These are phyloP conservation scores for Trichoderma sp. DNA, from an alignment of 2,329 filamentous ascomycete genomes.

Conservation along the genomic window DNA sequence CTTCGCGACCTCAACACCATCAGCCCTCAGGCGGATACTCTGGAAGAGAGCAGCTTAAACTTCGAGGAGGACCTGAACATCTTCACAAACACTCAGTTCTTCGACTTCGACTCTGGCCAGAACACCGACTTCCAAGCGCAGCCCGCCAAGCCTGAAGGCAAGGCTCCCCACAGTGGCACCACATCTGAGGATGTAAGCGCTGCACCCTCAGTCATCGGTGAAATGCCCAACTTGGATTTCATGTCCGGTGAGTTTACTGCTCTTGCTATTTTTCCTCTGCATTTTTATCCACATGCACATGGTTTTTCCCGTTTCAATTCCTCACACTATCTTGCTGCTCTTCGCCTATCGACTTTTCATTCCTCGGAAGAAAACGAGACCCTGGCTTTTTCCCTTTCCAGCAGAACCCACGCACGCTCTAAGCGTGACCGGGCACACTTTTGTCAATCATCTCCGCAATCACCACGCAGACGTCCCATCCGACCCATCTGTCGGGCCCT, in stretches of 20 bases:
- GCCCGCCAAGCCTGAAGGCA: slow-evolving; percentile 47
- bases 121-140: slow-evolving; percentile 58
- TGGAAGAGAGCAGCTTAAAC: slow-evolving; percentile 49
- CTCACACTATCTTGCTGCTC: neutral
- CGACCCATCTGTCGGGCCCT: slow-evolving; percentile 9
- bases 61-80: slow-evolving; percentile 73
- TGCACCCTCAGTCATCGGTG: slow-evolving; percentile 46
- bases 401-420: slow-evolving; percentile 13
- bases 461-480: neutral
- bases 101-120: slow-evolving; percentile 72
- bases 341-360: neutral
- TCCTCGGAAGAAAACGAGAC: neutral
- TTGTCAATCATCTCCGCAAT: slow-evolving; percentile 18
- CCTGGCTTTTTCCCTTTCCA: slow-evolving; percentile 12
- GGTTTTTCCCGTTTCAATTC: neutral
- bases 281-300: slow-evolving; percentile 3
- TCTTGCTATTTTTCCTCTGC: slow-evolving; percentile 21
- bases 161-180: slow-evolving; percentile 38
- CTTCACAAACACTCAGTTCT: slow-evolving; percentile 82
- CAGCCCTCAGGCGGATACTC: slow-evolving; percentile 56
- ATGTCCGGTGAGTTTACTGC: slow-evolving; percentile 48
- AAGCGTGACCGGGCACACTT: slow-evolving; percentile 7
- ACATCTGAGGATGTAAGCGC: slow-evolving; percentile 44
- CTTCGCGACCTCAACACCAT: slow-evolving; percentile 81
- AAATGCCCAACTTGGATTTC: slow-evolving; percentile 53